These are phyloP conservation scores for Tilletia horrida DNA, from an alignment of 1,284 basidiomycete species.

Conservation along the genomic window DNA sequence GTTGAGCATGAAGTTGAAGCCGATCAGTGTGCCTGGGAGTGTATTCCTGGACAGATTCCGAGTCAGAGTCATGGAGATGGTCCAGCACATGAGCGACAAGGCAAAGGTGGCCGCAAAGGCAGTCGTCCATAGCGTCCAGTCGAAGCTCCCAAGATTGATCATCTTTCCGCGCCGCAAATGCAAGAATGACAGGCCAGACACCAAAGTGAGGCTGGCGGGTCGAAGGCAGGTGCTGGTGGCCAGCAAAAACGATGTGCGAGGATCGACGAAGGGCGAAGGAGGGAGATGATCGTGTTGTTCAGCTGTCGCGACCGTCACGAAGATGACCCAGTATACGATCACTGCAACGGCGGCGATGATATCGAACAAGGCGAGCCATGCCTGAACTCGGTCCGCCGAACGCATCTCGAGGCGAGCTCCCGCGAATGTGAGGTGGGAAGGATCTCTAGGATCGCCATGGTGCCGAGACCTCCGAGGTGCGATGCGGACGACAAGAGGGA, in stretches of 20 bases:
- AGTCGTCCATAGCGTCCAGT: conserved; percentile 6
- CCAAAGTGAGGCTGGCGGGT: neutral
- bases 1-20: neutral
- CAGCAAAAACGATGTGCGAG: neutral
- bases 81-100: neutral
- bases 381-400: conserved; percentile 4
- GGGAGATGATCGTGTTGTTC: neutral
- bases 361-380: conserved; percentile 13
- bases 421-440: neutral
- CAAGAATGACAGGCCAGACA: neutral
- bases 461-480: neutral
- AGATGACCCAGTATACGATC: neutral
- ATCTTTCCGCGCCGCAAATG: neutral
- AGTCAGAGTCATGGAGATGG: neutral
- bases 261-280: conserved; percentile 1
- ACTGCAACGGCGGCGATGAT: neutral
- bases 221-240: neutral
- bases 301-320: neutral
- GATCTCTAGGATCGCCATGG: neutral
- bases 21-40: neutral
- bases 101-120: neutral
- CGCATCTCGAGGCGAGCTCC: neutral
- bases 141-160: neutral
- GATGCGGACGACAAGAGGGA: neutral
- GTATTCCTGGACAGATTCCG: neutral